Evolutionary conservation across 805 yeast species (phyloP).

Genomic region (Saccharomycopsis microspora): DNA sequence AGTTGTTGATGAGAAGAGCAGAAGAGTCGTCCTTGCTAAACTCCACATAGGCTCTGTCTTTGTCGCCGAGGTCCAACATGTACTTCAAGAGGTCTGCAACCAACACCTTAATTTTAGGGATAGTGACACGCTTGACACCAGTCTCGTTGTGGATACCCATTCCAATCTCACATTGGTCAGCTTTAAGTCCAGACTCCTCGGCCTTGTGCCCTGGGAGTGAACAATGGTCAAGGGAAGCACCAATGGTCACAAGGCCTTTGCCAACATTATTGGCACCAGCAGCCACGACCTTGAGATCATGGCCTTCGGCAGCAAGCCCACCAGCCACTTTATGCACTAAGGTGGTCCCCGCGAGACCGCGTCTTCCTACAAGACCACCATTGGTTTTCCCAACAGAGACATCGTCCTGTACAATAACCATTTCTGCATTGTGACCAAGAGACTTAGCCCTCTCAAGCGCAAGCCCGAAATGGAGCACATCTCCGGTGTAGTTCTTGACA

Average conservation of each 20-base stretch:
- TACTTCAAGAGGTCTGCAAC: constrained; percentile 47
- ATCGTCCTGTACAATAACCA: constrained; percentile 79
- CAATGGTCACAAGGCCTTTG: constrained; percentile 68
- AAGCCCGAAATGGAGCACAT: constrained; percentile 82
- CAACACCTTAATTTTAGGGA: constrained; percentile 61
- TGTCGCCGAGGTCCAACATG: constrained; percentile 50
- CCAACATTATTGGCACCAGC: constrained; percentile 50
- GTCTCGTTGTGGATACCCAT: constrained; percentile 97
- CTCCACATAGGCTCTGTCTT: constrained; percentile 72
- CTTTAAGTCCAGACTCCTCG: constrained; percentile 33
- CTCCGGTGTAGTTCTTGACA: constrained; percentile 92
- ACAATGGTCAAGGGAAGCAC: constrained; percentile 82
- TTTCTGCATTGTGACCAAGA: constrained; percentile 59
- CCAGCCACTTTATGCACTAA: constrained; percentile 81
- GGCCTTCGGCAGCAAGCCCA: constrained; percentile 40
- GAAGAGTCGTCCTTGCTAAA: constrained; percentile 56
- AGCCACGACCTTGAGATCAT: constrained; percentile 41
- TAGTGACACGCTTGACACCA: constrained; percentile 46
- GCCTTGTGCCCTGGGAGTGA: constrained; percentile 59
- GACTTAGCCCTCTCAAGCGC: constrained; percentile 84
- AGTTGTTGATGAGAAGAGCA: constrained; percentile 64
- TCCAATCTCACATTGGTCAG: constrained; percentile 74
- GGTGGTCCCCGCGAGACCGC: constrained; percentile 89
- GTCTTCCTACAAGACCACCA: constrained; percentile 85
- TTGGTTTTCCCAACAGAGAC: constrained; percentile 88